Conservation (phyloP, 2,329 filamentous ascomycete genomes). For the Zopfia rhizophila region DNA sequence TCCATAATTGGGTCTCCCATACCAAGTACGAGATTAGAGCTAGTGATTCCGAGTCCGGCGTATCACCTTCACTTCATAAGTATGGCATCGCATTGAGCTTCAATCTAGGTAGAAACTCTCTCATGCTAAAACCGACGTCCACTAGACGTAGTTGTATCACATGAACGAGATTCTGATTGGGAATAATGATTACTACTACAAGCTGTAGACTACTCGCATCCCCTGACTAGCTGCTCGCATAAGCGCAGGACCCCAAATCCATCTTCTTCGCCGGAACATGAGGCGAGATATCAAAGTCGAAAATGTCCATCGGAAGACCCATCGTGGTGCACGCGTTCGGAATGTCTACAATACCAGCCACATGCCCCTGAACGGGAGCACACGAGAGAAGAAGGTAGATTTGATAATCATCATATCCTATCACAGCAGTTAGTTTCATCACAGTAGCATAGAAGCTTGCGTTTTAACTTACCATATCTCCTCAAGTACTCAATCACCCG, state of each 20-base stretch:
- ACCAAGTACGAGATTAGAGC: too few species aligned
- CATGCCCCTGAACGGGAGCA: conserved; percentile 86
- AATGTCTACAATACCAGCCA: conserved; percentile 88
- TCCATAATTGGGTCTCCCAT: too few species aligned
- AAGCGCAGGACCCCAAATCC: conserved; percentile 79
- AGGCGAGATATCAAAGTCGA: conserved; percentile 90
- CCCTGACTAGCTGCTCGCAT: conserved; percentile 58
- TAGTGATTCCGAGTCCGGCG: too few species aligned
- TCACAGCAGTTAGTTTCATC: neutral
- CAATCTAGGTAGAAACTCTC: too few species aligned
- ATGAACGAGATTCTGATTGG: too few species aligned
- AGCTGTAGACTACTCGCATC: too few species aligned
- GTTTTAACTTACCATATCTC: conserved; percentile 67
- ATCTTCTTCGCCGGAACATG: conserved; percentile 67
- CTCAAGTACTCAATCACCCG: conserved; percentile 82
- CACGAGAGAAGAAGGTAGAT: conserved; percentile 86
- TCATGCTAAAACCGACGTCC: too few species aligned
- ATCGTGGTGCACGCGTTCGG: conserved; percentile 92
- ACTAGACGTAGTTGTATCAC: too few species aligned
- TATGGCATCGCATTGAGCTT: too few species aligned
- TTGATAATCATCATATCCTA: conserved; percentile 75
- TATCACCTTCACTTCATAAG: too few species aligned
- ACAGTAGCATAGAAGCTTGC: too few species aligned
- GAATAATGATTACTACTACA: too few species aligned
- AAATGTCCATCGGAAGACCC: conserved; percentile 91